These are phyloP conservation scores for Aristolochia fimbriata DNA, from an alignment of 164 flowering plant species.

Conservation along the genomic window DNA sequence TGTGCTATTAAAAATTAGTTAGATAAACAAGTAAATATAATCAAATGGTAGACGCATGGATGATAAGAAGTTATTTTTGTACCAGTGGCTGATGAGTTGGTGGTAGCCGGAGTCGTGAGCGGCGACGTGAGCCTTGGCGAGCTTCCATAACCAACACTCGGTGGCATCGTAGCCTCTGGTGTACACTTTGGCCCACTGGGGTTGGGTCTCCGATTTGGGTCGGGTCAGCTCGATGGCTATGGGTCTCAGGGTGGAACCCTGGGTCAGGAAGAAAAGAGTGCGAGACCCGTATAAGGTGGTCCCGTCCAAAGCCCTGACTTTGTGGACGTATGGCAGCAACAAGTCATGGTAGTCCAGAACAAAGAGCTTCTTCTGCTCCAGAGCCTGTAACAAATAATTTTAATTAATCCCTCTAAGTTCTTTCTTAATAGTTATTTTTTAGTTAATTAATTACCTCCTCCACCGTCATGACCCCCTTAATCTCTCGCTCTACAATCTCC, in stretches of 20 bases:
- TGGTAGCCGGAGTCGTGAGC: constrained; percentile 67
- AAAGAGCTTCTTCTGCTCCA: constrained; percentile 43
- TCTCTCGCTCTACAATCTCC: constrained; percentile 21
- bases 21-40: no score
- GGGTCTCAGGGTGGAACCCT: constrained; percentile 35
- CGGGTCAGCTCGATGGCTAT: constrained; percentile 66
- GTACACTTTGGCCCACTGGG: constrained; percentile 49
- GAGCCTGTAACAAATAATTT: constrained; percentile 24
- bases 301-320: constrained; percentile 33
- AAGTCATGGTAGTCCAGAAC: constrained; percentile 61
- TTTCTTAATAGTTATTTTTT: neutral
- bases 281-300: constrained; percentile 70
- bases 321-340: constrained; percentile 40
- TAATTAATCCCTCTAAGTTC: no score
- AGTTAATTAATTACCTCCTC: no score
- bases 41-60: no score
- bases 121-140: constrained; percentile 60
- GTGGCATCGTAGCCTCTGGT: constrained; percentile 42
- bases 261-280: constrained; percentile 47
- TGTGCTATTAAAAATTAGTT: no score
- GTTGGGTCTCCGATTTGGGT: constrained; percentile 31
- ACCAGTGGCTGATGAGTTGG: constrained; percentile 74
- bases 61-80: no score
- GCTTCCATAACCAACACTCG: constrained; percentile 49
- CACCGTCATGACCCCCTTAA: constrained; percentile 21